Percentiles rank a stretch among this genome's conserved stretches.
These are phyloP conservation scores for Deakozyma indianensis DNA, from an alignment of 805 yeast genomes.

Conservation along the genomic window DNA sequence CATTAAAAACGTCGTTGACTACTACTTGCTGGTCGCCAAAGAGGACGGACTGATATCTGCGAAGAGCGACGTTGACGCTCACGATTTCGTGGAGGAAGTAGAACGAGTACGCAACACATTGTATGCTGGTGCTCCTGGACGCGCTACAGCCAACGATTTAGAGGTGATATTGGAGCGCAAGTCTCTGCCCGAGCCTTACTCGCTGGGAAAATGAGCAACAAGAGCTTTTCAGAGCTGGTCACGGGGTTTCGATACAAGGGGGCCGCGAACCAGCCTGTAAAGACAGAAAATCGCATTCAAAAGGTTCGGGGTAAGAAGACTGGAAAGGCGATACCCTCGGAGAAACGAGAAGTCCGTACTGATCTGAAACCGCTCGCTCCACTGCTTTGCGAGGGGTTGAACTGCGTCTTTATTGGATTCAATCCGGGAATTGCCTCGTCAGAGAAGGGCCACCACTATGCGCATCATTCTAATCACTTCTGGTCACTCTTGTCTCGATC, in stretches of 20 bases:
- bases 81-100: background rate
- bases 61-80: background rate
- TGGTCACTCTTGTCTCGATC: conserved; percentile 51
- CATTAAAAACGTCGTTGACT: conserved; percentile 6
- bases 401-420: conserved; percentile 49
- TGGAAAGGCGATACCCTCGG: background rate
- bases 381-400: conserved; percentile 18
- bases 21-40: conserved; percentile 11
- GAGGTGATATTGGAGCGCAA: background rate
- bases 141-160: background rate
- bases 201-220: background rate
- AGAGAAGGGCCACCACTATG: conserved; percentile 50
- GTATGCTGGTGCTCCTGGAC: background rate
- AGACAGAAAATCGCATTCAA: too few species aligned
- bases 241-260: background rate
- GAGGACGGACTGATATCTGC: conserved; percentile 4
- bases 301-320: background rate
- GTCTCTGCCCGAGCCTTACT: background rate
- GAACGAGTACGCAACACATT: background rate
- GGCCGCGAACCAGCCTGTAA: too few species aligned
- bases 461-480: conserved; percentile 53
- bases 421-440: conserved; percentile 61
- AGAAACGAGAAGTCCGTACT: too few species aligned
- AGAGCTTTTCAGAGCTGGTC: background rate
- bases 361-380: conserved; percentile 11